These are phyloP conservation scores for Beauveria pseudobassiana DNA, from an alignment of 2,329 filamentous ascomycete genomes.

Conservation along the genomic window DNA sequence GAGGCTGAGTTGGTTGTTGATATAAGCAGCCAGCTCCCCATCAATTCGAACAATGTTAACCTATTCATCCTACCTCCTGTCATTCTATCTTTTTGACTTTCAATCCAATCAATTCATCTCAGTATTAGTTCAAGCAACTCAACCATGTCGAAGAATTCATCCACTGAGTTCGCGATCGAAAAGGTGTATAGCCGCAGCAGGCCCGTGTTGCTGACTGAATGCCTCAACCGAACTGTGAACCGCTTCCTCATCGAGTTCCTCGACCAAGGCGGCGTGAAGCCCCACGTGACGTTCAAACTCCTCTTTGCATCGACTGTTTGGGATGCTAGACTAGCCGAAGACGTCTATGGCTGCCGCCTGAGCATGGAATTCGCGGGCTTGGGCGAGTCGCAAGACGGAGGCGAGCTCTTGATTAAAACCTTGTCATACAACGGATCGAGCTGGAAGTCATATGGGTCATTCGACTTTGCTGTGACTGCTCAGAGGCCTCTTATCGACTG, in stretches of 20 bases:
- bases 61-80: too few species aligned
- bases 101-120: too few species aligned
- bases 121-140: too few species aligned
- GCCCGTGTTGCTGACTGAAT: not conserved
- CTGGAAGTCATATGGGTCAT: not conserved
- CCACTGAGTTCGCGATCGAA: too few species aligned
- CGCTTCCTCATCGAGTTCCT: not conserved
- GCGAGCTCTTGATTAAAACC: not conserved
- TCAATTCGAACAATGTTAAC: too few species aligned
- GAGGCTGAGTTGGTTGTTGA: too few species aligned
- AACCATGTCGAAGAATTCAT: too few species aligned
- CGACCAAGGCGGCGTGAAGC: not conserved
- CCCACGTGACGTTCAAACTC: not conserved
- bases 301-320: too few species aligned
- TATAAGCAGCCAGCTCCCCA: too few species aligned
- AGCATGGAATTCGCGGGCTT: not conserved
- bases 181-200: too few species aligned
- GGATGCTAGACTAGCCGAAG: too few species aligned
- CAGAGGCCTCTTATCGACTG: not conserved
- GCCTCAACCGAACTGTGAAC: not conserved
- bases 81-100: too few species aligned
- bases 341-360: not conserved
- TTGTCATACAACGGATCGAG: not conserved
- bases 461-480: not conserved
- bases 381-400: not conserved